Base-by-base conservation (phyloP, 2,329 filamentous ascomycete species). In the Chlorencoelia australis region DNA sequence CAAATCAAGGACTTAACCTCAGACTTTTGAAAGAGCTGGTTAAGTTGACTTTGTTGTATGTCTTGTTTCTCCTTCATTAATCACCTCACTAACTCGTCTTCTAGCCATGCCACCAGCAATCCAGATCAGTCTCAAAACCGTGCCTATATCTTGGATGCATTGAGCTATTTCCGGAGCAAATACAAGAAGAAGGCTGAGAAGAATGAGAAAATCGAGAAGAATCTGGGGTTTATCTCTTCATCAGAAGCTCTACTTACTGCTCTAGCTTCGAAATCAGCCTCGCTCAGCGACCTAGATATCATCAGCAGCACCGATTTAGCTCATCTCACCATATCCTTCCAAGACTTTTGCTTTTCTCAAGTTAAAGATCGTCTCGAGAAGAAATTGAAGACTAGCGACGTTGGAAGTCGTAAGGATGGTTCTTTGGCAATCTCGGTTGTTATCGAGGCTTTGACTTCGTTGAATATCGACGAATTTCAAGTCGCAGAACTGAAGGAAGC, bases 71-170 rank as follows among this genome's bases (percentile, higher is more conserved):
- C 13, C 8, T n/a, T 21, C 5, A 11, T 15, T 30, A 33, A 35
- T 48, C 30, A 50, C 11, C n/a, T n/a, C n/a, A n/a, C n/a, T n/a
- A n/a, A n/a, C n/a, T n/a, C n/a, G 5, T 28, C 17, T 2, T 15
- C 20, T 36, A 54, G 51, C 24, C 45, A 50, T 38, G 33, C 52
- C n/a, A 40, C 39, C 4, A 39, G 38, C 19, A 51, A 53, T 36
- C 39, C 51, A 8, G 50, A 53, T 22, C 54, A 56, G 37, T 15
- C 39, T 28, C 49, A 47, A 31, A 54, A 46, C 21, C 48, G 39
- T 21, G 30, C 39, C 6, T 57, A 57, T 21, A 34, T 51, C 5
- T 30, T 29, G 10, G 41, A 47, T 13, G 46, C 45, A 10, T 39
- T 56, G 19, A 40, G 36, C n/a, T 34, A 43, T 9, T 44, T 53